A percentile compares a stretch with the other conserved stretches of the same genome.
Conservation (phyloP, 495 filamentous ascomycete species). For the Pseudoneurospora amorphoporcata region DNA sequence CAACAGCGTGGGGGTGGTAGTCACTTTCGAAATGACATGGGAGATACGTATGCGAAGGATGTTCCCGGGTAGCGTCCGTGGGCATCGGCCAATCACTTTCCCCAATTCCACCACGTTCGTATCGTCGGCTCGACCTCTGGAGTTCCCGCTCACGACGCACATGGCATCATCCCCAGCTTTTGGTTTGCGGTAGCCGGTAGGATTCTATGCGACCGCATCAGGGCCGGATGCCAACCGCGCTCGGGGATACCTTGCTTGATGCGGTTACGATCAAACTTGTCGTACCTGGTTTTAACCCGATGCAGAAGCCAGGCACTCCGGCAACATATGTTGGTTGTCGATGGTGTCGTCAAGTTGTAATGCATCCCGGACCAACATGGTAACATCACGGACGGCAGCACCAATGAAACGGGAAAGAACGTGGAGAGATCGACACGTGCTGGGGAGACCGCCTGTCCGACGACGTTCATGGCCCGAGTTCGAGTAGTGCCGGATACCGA, state of each 20-base stretch:
- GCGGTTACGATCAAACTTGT: neutral
- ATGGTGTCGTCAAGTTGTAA: neutral
- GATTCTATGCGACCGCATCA: neutral
- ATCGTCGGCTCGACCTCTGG: neutral
- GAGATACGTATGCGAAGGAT: neutral
- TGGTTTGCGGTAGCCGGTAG: neutral
- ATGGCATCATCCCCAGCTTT: neutral
- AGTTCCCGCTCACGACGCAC: neutral
- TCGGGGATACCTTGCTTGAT: neutral
- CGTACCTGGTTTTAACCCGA: neutral
- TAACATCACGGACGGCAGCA: neutral
- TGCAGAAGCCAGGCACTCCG: neutral
- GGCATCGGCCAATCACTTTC: slow-evolving; percentile 1
- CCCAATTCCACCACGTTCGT: neutral
- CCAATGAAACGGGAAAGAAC: neutral
- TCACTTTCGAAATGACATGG: neutral
- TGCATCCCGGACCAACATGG: neutral
- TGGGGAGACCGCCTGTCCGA: neutral
- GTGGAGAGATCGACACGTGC: neutral
- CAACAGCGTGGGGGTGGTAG: neutral
- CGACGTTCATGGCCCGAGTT: neutral
- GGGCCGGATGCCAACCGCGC: neutral
- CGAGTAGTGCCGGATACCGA: neutral
- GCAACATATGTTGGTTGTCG: neutral
- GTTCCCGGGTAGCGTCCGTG: neutral